Evolutionary conservation across 2,329 filamentous ascomycete species (phyloP), one percentile per base, ranked within the genome.

Genomic region (Colletotrichum somersetense): DNA sequence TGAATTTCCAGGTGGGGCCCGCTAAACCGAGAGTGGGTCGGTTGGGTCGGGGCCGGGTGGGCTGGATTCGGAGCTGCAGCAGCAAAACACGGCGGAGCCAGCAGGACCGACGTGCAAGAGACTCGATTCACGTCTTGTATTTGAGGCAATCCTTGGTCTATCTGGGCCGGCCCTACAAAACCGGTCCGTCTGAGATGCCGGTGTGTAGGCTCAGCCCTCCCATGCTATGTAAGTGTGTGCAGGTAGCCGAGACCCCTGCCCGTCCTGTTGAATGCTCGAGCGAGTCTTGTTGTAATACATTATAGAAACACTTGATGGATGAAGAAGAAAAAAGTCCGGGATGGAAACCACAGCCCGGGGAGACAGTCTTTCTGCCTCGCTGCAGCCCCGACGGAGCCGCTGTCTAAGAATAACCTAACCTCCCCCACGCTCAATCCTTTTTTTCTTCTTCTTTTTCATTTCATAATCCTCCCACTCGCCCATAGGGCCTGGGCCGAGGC

Each of bases 261-360:
- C 26, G 30, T 63, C 58, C 33, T 58, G 46, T 53, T 46, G 52
- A 42, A 62, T 61, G 50, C 62, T 62, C 40, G 33, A 56, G 56
- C 46, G 66, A 59, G 40, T 55, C 65, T 72, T 67, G 26, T 67
- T 72, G 52, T 72, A 72, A 68, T 68, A 72, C 65, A 72, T 72
- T 72, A 68, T 68, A 62, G 62, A 71, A 68, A 72, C 69, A 72
- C 65, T 62, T 62, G 65, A 53, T 72, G 53, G 57, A 63, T 68
- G 53, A 3, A 4, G 26, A 4, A 30, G 30, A 30, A 30, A 30
- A 35, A 63, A 63, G 62, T 26, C 58, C 58, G 59, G 58, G 50
- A 33, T 50, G 16, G 23, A 48, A 56, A 38, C 53, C 20, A 33
- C 58, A 63, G 40, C 58, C 69, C 58, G 35, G 12, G 44, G 18